Conservation (phyloP, 371 early-diverging fungal species). For the Syncephalastrum sp. region DNA sequence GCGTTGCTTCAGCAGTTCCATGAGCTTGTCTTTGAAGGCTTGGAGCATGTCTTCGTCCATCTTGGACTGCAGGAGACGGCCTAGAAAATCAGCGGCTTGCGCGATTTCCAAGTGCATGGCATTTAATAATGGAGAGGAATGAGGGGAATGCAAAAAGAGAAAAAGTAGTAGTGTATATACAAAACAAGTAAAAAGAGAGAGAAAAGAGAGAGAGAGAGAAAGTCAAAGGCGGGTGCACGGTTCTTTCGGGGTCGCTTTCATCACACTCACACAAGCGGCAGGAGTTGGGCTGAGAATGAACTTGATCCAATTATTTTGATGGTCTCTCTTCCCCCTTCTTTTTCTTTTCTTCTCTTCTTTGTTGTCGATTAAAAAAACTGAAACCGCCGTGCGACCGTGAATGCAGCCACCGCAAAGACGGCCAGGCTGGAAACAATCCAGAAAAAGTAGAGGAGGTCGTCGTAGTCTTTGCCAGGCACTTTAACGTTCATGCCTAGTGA, state of each 20-base stretch:
- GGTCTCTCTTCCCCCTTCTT: neutral
- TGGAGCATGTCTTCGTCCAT: conserved; percentile 37
- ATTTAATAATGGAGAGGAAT: conserved; percentile 7
- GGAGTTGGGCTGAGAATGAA: neutral
- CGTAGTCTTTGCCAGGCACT: conserved; percentile 67
- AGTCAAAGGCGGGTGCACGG: neutral
- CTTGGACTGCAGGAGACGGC: conserved; percentile 51
- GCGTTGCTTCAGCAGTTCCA: conserved; percentile 38
- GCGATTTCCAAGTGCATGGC: conserved; percentile 66
- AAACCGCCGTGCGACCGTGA: conserved; percentile 28
- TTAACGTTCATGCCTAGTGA: conserved; percentile 72
- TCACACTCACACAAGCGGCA: neutral
- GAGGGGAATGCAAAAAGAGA: conserved; percentile 4
- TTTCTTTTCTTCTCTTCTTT: neutral
- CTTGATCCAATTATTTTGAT: neutral
- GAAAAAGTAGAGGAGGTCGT: conserved; percentile 41
- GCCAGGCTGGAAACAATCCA: conserved; percentile 38
- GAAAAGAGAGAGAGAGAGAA: neutral
- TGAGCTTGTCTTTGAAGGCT: conserved; percentile 41
- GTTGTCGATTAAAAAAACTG: conserved; percentile 18
- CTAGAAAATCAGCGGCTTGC: conserved; percentile 59
- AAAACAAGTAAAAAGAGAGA: conserved; percentile 5
- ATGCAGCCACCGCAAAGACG: conserved; percentile 37
- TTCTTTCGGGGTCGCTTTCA: neutral
- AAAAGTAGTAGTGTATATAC: conserved; percentile 7